Evolutionary conservation across 805 yeast genomes (phyloP).

Genomic region (Candida odintsovae): DNA sequence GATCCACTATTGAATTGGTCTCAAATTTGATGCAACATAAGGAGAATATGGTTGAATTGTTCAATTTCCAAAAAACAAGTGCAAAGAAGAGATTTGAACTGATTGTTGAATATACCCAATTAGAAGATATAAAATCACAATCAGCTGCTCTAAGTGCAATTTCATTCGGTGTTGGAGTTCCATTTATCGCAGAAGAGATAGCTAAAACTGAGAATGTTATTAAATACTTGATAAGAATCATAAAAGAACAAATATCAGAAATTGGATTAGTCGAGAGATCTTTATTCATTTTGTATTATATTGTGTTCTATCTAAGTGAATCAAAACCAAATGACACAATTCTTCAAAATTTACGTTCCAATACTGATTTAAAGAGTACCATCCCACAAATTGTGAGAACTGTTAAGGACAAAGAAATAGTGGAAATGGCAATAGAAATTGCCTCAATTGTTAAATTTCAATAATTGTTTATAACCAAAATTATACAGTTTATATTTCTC

Average conservation of each 20-base stretch:
- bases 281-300: slow-evolving; percentile 24
- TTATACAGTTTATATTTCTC: no score
- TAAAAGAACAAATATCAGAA: slow-evolving; percentile 26
- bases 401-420: slow-evolving; percentile 3
- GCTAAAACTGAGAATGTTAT: slow-evolving; percentile 21
- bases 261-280: slow-evolving; percentile 27
- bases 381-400: neutral
- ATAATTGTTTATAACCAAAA: no score
- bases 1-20: slow-evolving; percentile 57
- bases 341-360: neutral
- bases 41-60: slow-evolving; percentile 44
- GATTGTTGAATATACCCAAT: slow-evolving; percentile 33
- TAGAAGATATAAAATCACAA: slow-evolving; percentile 37
- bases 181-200: slow-evolving; percentile 29
- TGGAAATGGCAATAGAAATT: slow-evolving; percentile 15
- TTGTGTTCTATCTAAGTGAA: slow-evolving; percentile 20
- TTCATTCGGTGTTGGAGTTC: slow-evolving; percentile 29
- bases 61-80: slow-evolving; percentile 40
- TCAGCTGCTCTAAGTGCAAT: slow-evolving; percentile 33
- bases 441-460: slow-evolving; percentile 2
- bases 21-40: slow-evolving; percentile 49
- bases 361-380: slow-evolving; percentile 6
- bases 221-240: slow-evolving; percentile 20
- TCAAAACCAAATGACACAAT: slow-evolving; percentile 5
- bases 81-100: slow-evolving; percentile 36